Conservation (phyloP, 805 yeast species). For the Yarrowia deformans region DNA sequence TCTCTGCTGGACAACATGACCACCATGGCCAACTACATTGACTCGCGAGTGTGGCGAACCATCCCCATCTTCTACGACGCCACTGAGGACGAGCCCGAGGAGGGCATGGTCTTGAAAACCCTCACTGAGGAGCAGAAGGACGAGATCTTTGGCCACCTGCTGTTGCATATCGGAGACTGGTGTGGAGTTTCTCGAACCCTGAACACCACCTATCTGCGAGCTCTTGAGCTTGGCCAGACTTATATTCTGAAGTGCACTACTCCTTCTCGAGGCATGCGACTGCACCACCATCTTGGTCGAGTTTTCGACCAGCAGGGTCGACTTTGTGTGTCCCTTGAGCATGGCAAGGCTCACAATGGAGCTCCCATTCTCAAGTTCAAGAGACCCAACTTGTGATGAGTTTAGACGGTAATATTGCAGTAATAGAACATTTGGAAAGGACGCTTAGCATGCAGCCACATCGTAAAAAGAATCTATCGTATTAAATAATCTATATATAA, state of each 20-base stretch:
- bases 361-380: conserved; percentile 27
- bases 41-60: conserved; percentile 36
- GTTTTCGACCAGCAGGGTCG: conserved; percentile 35
- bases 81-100: conserved; percentile 33
- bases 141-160: conserved; percentile 31
- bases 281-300: conserved; percentile 35
- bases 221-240: conserved; percentile 25
- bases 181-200: conserved; percentile 38
- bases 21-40: conserved; percentile 39
- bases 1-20: conserved; percentile 35
- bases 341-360: conserved; percentile 33
- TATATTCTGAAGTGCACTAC: conserved; percentile 31
- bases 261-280: conserved; percentile 37
- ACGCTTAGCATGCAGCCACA: not conserved
- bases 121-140: conserved; percentile 32
- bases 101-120: conserved; percentile 30
- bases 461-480: conserved; percentile 25
- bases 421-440: not conserved
- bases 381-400: conserved; percentile 11
- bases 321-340: conserved; percentile 31
- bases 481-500: conserved; percentile 32
- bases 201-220: conserved; percentile 34
- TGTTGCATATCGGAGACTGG: conserved; percentile 35
- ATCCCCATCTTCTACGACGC: conserved; percentile 37
- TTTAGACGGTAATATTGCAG: not conserved